phyloP scores from a whole-genome alignment of 169 alveolate genomes.

The Theileria sp. region DNA sequence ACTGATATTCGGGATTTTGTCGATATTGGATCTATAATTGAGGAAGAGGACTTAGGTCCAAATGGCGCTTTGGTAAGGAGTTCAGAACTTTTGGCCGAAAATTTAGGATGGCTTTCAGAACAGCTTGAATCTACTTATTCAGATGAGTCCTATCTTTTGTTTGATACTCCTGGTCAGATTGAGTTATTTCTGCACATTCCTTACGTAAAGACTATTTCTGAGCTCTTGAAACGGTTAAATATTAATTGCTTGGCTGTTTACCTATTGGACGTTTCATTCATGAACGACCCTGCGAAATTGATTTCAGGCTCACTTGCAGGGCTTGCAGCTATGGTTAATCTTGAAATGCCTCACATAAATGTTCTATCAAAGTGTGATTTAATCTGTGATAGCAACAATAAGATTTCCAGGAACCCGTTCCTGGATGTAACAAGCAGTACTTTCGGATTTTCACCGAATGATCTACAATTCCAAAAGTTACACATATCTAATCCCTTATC shows the following conservation, averaged over 20 bases:
- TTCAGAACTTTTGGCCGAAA: slow-evolving; percentile 90
- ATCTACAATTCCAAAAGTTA: slow-evolving; percentile 48
- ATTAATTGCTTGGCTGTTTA: slow-evolving; percentile 90
- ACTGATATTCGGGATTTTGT: slow-evolving; percentile 94
- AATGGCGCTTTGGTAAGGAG: slow-evolving; percentile 95
- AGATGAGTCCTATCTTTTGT: slow-evolving; percentile 90
- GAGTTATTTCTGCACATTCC: slow-evolving; percentile 95
- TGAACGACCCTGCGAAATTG: slow-evolving; percentile 90
- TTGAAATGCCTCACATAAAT: slow-evolving; percentile 92
- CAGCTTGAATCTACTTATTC: slow-evolving; percentile 87
- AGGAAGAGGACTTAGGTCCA: slow-evolving; percentile 92
- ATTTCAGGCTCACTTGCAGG: slow-evolving; percentile 92
- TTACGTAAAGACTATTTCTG: slow-evolving; percentile 86
- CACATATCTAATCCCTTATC: neutral
- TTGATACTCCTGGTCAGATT: slow-evolving; percentile 97
- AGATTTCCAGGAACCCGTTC: slow-evolving; percentile 51
- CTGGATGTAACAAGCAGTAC: slow-evolving; percentile 65
- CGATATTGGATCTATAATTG: slow-evolving; percentile 89
- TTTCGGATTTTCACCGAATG: slow-evolving; percentile 57
- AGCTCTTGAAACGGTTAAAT: slow-evolving; percentile 82
- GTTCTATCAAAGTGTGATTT: slow-evolving; percentile 94
- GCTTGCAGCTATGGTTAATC: slow-evolving; percentile 92
- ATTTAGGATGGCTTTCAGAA: slow-evolving; percentile 92
- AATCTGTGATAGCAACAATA: slow-evolving; percentile 49
- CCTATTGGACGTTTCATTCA: slow-evolving; percentile 91